Percentiles rank a stretch among this genome's conserved stretches.
phyloP scores from a whole-genome alignment of 306 rosid genomes.

The Purshia tridentata region DNA sequence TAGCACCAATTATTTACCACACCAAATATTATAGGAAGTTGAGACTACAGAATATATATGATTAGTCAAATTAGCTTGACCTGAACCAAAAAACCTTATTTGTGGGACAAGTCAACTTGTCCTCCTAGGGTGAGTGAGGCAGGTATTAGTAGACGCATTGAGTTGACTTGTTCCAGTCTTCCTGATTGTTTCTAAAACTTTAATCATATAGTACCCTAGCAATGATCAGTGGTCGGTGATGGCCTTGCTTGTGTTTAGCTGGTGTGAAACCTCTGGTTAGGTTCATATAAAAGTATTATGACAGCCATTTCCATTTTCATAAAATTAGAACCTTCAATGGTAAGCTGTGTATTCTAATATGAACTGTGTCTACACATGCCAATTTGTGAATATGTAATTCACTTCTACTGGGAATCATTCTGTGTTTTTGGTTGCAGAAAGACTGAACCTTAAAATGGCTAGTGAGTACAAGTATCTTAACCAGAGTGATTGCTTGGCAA shows the following conservation, averaged over 20 bases:
- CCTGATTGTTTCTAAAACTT: constrained; percentile 6
- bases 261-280: not conserved
- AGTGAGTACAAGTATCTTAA: constrained; percentile 83
- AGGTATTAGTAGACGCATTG: not conserved
- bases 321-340: not conserved
- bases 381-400: not conserved
- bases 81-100: constrained; percentile 1
- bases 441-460: constrained; percentile 63
- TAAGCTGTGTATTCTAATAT: constrained; percentile 1
- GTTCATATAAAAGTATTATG: constrained; percentile 17
- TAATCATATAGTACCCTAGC: constrained; percentile 7
- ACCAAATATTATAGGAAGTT: constrained; percentile 5
- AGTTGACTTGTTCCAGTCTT: constrained; percentile 4
- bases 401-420: constrained; percentile 14
- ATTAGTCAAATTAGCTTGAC: constrained; percentile 1
- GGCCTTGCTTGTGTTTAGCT: constrained; percentile 17
- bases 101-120: constrained; percentile 16
- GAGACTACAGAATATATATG: not conserved
- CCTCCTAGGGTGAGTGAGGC: not conserved
- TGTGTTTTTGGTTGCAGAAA: constrained; percentile 54
- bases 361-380: not conserved
- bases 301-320: constrained; percentile 5
- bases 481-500: constrained; percentile 74
- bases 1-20: not conserved
- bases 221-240: not conserved